Evolutionary conservation across 75 land plant genomes (phyloP).

Genomic region (Selaginella tamariscina): DNA sequence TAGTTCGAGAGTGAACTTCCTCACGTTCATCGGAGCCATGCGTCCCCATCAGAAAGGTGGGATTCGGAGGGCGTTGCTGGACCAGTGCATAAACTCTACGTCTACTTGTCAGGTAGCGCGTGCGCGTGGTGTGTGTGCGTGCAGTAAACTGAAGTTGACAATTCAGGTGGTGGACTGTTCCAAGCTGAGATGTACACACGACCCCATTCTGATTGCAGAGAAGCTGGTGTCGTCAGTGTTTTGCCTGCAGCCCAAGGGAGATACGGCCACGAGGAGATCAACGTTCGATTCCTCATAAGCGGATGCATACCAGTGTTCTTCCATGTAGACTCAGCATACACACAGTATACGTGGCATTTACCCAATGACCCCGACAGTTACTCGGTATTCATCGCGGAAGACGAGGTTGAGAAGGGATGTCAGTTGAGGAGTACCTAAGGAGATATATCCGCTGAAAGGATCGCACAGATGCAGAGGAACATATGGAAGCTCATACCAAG

Average conservation of each 20-base stretch:
- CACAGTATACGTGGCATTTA: slow-evolving; percentile 9
- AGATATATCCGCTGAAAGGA: not conserved
- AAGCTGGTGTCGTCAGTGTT: not conserved
- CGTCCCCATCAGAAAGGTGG: not conserved
- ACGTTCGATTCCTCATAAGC: not conserved
- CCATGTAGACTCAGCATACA: slow-evolving; percentile 5
- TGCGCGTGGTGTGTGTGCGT: no score
- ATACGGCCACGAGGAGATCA: slow-evolving; percentile 4
- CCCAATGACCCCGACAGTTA: not conserved
- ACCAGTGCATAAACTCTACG: slow-evolving; percentile 20
- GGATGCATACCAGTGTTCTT: slow-evolving; percentile 9
- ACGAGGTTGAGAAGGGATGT: not conserved
- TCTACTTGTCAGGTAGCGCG: no score
- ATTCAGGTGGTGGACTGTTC: slow-evolving; percentile 2
- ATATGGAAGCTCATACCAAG: not conserved
- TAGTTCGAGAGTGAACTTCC: not conserved
- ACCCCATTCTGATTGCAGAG: not conserved
- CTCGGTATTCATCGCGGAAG: slow-evolving; percentile 7
- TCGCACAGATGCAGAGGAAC: not conserved
- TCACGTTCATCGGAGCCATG: not conserved
- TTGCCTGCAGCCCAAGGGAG: slow-evolving; percentile 9
- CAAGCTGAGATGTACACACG: not conserved
- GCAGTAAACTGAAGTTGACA: not conserved
- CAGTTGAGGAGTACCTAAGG: not conserved
- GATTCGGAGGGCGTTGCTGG: not conserved